phyloP scores from a whole-genome alignment of 2,329 filamentous ascomycete genomes.

The Scedosporium apiospermum region DNA sequence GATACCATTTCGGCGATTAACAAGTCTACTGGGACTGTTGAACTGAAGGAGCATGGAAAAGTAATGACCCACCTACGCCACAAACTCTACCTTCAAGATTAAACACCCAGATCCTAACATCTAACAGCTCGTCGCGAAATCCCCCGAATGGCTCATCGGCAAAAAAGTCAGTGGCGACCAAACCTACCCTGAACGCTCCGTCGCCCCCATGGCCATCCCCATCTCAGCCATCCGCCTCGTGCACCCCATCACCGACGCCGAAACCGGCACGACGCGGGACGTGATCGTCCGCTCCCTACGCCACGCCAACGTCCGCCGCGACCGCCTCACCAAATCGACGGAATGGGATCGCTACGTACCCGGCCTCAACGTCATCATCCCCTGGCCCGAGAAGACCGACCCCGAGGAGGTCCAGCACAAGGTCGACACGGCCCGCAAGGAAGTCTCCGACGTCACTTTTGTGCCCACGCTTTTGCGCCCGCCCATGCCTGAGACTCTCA shows the following conservation, averaged over 20 bases:
- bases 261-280: conserved; percentile 58
- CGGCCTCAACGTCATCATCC: conserved; percentile 62
- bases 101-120: not conserved
- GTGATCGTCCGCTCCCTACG: conserved; percentile 67
- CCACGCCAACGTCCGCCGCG: conserved; percentile 32
- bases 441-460: conserved; percentile 67
- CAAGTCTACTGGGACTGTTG: conserved; percentile 43
- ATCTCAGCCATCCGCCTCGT: conserved; percentile 73
- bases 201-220: conserved; percentile 47
- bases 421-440: conserved; percentile 65
- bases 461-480: conserved; percentile 66
- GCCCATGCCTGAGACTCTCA: conserved; percentile 68
- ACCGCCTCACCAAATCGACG: conserved; percentile 30
- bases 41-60: conserved; percentile 53
- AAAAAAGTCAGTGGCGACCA: conserved; percentile 24
- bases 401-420: conserved; percentile 43
- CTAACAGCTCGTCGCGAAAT: conserved; percentile 24
- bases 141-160: conserved; percentile 14
- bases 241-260: conserved; percentile 58
- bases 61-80: conserved; percentile 32
- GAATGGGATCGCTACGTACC: conserved; percentile 52
- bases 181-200: conserved; percentile 21
- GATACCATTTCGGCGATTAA: conserved; percentile 56
- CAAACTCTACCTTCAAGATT: no score
- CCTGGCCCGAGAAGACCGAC: conserved; percentile 61